These are phyloP conservation scores for Brassica incana DNA, from an alignment of 345 rosid species.

Conservation along the genomic window DNA sequence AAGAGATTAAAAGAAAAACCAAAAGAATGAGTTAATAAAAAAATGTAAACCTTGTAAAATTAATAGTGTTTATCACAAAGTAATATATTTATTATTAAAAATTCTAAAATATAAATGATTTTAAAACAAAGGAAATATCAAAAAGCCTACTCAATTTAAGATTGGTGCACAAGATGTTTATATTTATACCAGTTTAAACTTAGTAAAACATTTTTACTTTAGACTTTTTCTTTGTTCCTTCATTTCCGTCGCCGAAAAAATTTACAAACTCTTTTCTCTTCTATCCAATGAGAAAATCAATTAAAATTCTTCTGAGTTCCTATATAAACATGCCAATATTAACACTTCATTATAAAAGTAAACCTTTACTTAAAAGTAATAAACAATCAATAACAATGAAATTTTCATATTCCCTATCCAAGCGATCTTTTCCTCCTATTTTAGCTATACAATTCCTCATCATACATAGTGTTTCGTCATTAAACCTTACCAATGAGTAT, in stretches of 20 bases:
- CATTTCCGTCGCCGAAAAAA: neutral
- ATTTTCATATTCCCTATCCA: neutral
- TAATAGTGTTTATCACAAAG: neutral
- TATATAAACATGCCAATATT: neutral
- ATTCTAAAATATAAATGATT: no score
- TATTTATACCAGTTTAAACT: neutral
- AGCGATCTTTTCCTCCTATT: neutral
- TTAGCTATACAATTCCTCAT: neutral
- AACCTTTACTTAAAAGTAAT: neutral
- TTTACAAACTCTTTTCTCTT: neutral
- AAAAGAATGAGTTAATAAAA: neutral
- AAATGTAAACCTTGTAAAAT: neutral
- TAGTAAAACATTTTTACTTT: neutral
- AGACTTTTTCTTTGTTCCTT: neutral
- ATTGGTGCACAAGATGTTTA: neutral
- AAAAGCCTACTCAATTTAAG: no score
- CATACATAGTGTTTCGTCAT: neutral
- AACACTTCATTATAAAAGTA: neutral
- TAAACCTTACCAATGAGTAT: neutral
- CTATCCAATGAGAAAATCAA: neutral
- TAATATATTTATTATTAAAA: no score
- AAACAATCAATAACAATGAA: neutral
- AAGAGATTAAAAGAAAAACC: neutral
- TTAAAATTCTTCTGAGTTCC: neutral
- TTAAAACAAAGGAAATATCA: neutral